Percentiles rank a stretch among this genome's conserved stretches.
phyloP scores from a whole-genome alignment of 805 yeast genomes.

The Teunomyces tritomae region DNA sequence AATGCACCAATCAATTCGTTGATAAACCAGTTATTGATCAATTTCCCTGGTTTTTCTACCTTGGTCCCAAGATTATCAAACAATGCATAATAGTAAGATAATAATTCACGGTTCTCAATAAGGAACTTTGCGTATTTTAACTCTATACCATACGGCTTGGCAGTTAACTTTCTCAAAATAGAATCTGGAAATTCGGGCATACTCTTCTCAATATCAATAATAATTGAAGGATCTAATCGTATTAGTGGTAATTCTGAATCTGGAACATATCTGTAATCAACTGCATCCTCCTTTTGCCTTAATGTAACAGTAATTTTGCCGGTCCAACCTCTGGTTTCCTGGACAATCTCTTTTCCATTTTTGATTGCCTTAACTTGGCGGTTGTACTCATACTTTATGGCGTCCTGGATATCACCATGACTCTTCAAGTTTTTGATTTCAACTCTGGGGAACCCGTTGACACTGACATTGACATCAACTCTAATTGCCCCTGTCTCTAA shows the following conservation, averaged over 20 bases:
- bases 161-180: slow-evolving; percentile 44
- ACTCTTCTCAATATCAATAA: slow-evolving; percentile 35
- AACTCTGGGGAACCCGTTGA: slow-evolving; percentile 67
- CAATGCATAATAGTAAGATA: slow-evolving; percentile 52
- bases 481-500: slow-evolving; percentile 93
- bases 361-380: slow-evolving; percentile 61
- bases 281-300: slow-evolving; percentile 74
- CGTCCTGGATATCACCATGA: slow-evolving; percentile 72
- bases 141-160: slow-evolving; percentile 53
- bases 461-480: slow-evolving; percentile 90
- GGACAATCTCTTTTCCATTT: slow-evolving; percentile 24
- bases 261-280: slow-evolving; percentile 92
- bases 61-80: slow-evolving; percentile 21
- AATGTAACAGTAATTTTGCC: slow-evolving; percentile 65
- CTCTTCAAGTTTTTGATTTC: slow-evolving; percentile 90
- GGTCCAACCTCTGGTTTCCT: slow-evolving; percentile 92
- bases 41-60: slow-evolving; percentile 25
- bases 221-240: slow-evolving; percentile 41
- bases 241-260: slow-evolving; percentile 83
- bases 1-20: slow-evolving; percentile 77
- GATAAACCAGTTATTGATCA: slow-evolving; percentile 74
- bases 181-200: slow-evolving; percentile 67
- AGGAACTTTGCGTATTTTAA: slow-evolving; percentile 75
- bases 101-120: slow-evolving; percentile 47
- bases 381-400: slow-evolving; percentile 67